Conservation (phyloP, 345 rosid species). For the Clausena lansium region DNA sequence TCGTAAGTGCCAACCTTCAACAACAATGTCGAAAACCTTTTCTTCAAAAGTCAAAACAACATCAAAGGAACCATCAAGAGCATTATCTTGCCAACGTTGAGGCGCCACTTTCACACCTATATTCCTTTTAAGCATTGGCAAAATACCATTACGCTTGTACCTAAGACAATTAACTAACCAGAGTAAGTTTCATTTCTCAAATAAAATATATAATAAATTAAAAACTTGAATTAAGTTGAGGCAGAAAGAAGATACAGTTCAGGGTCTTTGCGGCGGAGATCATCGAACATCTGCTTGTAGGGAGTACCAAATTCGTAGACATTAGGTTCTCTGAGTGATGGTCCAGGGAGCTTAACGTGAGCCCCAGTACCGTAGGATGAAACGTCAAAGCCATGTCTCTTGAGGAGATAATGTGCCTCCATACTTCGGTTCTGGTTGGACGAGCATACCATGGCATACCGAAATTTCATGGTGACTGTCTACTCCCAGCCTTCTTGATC, state of each 20-base stretch:
- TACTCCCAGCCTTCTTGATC: neutral
- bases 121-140: constrained; percentile 95
- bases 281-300: constrained; percentile 93
- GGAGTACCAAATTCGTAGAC: constrained; percentile 97
- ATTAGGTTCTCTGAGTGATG: constrained; percentile 82
- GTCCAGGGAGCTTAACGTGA: constrained; percentile 90
- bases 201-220: neutral
- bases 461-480: constrained; percentile 45
- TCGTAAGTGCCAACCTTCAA: constrained; percentile 57
- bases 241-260: constrained; percentile 62
- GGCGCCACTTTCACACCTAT: constrained; percentile 74
- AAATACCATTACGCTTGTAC: constrained; percentile 89
- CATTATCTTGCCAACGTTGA: constrained; percentile 95
- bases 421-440: constrained; percentile 88
- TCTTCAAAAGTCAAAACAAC: constrained; percentile 85
- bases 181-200: neutral
- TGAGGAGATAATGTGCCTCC: constrained; percentile 86
- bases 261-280: constrained; percentile 92
- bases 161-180: constrained; percentile 23
- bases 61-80: constrained; percentile 80
- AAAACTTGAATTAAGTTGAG: neutral
- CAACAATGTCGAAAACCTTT: constrained; percentile 83
- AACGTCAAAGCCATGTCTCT: constrained; percentile 91
- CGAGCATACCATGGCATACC: constrained; percentile 93
- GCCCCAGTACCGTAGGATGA: constrained; percentile 91